Evolutionary conservation across 1,284 basidiomycete species (phyloP).

Genomic region (Ustilago esculenta): DNA sequence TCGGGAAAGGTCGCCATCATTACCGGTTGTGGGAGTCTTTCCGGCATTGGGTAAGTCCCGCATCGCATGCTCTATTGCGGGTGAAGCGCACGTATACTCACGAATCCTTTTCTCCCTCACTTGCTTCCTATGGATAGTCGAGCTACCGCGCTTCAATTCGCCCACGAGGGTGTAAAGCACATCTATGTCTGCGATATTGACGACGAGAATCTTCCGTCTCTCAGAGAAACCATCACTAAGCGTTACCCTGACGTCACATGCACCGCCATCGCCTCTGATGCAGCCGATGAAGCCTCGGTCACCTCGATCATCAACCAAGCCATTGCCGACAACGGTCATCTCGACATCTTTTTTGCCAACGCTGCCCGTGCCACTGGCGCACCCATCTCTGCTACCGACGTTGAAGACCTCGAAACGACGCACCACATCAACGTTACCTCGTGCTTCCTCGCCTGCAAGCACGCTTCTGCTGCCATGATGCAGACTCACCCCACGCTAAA

Average conservation of each 20-base stretch:
- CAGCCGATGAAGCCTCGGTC: constrained; percentile 81
- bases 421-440: constrained; percentile 85
- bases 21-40: constrained; percentile 73
- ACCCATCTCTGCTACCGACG: constrained; percentile 73
- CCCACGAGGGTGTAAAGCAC: constrained; percentile 76
- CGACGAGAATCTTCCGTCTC: constrained; percentile 75
- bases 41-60: constrained; percentile 58
- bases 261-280: constrained; percentile 75
- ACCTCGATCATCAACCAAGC: constrained; percentile 77
- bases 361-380: constrained; percentile 70
- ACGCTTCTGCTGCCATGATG: constrained; percentile 83
- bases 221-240: constrained; percentile 76
- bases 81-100: constrained; percentile 1
- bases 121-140: constrained; percentile 5
- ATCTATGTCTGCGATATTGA: constrained; percentile 86
- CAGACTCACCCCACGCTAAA: constrained; percentile 72
- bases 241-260: constrained; percentile 80
- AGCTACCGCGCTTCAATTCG: constrained; percentile 33
- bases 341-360: constrained; percentile 95
- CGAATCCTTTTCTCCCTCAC: background rate
- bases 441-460: constrained; percentile 90
- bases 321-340: constrained; percentile 79
- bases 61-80: too few relatives aligned
- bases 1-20: constrained; percentile 87
- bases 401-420: constrained; percentile 77